Evolutionary conservation across 176 grass and related monocot species (phyloP).

Genomic region (Areca catechu): DNA sequence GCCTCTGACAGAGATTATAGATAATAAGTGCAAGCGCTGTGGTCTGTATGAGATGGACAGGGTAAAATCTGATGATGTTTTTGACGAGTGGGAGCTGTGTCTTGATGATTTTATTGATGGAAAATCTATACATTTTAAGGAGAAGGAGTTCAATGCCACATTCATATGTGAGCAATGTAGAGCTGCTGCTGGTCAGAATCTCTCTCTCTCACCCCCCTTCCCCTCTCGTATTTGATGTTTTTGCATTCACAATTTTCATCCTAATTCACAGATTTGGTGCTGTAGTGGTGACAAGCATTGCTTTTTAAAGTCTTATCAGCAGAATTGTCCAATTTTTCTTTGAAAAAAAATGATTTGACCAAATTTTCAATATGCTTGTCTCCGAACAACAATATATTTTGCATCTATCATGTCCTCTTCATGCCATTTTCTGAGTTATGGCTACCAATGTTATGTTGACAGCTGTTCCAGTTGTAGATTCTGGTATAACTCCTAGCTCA

Average conservation of each 20-base stretch:
- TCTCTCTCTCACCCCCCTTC: too few relatives aligned
- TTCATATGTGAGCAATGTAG: slow-evolving; percentile 1
- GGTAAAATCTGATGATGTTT: slow-evolving; percentile 11
- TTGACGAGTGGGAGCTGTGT: slow-evolving; percentile 11
- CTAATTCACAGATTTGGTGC: too few relatives aligned
- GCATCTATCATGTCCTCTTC: not conserved
- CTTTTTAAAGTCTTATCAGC: too few relatives aligned
- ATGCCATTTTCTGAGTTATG: too few relatives aligned
- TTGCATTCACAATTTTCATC: too few relatives aligned
- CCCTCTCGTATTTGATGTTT: too few relatives aligned
- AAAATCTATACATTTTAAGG: slow-evolving; percentile 1
- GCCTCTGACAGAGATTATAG: slow-evolving; percentile 3
- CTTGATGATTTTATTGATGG: slow-evolving; percentile 8
- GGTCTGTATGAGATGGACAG: slow-evolving; percentile 11
- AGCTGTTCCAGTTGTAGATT: not conserved
- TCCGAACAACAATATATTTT: not conserved
- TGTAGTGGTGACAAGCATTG: too few relatives aligned
- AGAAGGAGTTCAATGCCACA: slow-evolving; percentile 10
- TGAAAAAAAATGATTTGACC: too few relatives aligned
- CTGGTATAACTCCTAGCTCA: not conserved
- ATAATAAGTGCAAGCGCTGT: slow-evolving; percentile 11
- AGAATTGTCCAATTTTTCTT: too few relatives aligned
- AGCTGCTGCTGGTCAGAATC: not conserved
- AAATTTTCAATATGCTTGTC: too few relatives aligned
- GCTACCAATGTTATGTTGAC: too few relatives aligned